These are phyloP conservation scores for Xylariaceae sp. DNA, from an alignment of 2,329 filamentous ascomycete genomes.

Conservation along the genomic window DNA sequence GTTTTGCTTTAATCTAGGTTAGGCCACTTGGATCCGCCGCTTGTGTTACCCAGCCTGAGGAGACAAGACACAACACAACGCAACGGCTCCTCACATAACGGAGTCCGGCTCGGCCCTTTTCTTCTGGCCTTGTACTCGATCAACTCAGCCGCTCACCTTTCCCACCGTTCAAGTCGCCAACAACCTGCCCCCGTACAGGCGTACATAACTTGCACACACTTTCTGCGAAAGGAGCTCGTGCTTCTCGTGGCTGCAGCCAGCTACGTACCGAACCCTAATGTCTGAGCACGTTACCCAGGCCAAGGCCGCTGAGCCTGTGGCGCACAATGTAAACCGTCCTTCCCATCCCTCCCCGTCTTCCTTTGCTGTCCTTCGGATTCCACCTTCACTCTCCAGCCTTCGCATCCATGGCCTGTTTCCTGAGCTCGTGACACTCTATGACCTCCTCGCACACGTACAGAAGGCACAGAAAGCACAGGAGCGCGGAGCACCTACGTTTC, in stretches of 20 bases:
- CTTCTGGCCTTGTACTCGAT: slow-evolving; percentile 19
- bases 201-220: background rate
- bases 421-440: background rate
- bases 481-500: background rate
- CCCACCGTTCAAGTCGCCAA: slow-evolving; percentile 20
- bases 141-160: slow-evolving; percentile 18
- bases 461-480: slow-evolving; percentile 1
- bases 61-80: too few relatives aligned
- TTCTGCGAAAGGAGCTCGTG: slow-evolving; percentile 15
- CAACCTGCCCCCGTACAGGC: slow-evolving; percentile 12
- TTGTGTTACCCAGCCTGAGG: slow-evolving; percentile 15
- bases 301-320: slow-evolving; percentile 24
- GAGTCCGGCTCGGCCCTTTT: slow-evolving; percentile 26
- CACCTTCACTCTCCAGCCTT: background rate
- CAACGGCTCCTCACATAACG: slow-evolving; percentile 21
- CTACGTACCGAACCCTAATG: slow-evolving; percentile 20
- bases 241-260: slow-evolving; percentile 20
- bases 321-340: slow-evolving; percentile 27
- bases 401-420: too few relatives aligned
- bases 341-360: slow-evolving; percentile 2
- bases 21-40: too few relatives aligned
- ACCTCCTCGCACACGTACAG: background rate
- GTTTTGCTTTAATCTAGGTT: too few relatives aligned
- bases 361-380: slow-evolving; percentile 4
- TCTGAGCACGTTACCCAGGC: slow-evolving; percentile 26